These are phyloP conservation scores for Solanum chmielewskii DNA, from an alignment of 257 asterid genomes.

Conservation along the genomic window DNA sequence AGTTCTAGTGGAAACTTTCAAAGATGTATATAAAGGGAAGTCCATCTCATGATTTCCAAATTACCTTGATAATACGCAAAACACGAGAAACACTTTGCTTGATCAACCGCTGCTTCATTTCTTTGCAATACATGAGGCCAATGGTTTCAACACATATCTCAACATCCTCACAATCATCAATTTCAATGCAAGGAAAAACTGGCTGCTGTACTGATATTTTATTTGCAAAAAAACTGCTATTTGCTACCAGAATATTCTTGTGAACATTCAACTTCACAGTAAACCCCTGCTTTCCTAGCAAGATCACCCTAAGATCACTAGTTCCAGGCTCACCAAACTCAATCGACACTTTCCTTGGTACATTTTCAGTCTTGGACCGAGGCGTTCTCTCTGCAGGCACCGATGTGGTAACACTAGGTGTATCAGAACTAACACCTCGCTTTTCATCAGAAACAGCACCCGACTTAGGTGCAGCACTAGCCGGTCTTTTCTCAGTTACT, in stretches of 20 bases:
- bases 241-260: constrained; percentile 42
- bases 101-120: constrained; percentile 75
- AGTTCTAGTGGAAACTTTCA: neutral
- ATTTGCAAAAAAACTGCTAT: constrained; percentile 52
- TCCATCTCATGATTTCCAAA: neutral
- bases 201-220: constrained; percentile 45
- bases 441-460: constrained; percentile 25
- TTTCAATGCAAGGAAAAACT: constrained; percentile 66
- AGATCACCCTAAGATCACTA: constrained; percentile 68
- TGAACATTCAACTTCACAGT: constrained; percentile 87
- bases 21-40: neutral
- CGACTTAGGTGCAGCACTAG: constrained; percentile 18
- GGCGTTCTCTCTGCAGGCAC: constrained; percentile 30
- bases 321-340: constrained; percentile 94
- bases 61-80: constrained; percentile 79
- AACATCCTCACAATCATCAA: constrained; percentile 86
- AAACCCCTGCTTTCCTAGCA: constrained; percentile 72
- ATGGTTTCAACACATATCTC: constrained; percentile 88
- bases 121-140: constrained; percentile 90
- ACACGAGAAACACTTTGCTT: constrained; percentile 83
- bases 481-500: constrained; percentile 31
- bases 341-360: constrained; percentile 60
- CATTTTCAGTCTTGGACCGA: constrained; percentile 42
- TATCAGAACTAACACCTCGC: constrained; percentile 24
- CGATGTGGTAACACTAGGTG: constrained; percentile 20